These are phyloP conservation scores for Epichloe gansuensis DNA, from an alignment of 2,329 filamentous ascomycete species.

Conservation along the genomic window DNA sequence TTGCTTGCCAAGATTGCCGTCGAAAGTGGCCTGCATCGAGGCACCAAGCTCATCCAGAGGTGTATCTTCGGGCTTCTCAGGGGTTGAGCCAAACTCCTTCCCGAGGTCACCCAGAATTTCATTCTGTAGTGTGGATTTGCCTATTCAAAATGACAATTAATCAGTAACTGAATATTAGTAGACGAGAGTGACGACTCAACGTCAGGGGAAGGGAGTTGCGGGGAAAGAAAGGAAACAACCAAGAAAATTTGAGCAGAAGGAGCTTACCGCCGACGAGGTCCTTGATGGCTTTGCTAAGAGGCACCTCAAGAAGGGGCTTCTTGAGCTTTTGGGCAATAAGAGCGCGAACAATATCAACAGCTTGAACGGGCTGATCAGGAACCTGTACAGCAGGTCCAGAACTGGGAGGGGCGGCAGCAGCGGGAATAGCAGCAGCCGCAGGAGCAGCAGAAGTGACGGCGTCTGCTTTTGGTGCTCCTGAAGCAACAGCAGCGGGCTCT, in stretches of 20 bases:
- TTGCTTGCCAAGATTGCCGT: slow-evolving; percentile 94
- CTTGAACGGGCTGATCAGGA: slow-evolving; percentile 73
- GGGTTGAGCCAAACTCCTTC: slow-evolving; percentile 96
- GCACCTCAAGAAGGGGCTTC: slow-evolving; percentile 79
- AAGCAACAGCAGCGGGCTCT: slow-evolving; percentile 41
- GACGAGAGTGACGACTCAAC: too few species aligned
- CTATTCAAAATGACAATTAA: slow-evolving; percentile 30
- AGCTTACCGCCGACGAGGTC: slow-evolving; percentile 87
- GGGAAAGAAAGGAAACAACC: too few species aligned
- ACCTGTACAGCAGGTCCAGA: slow-evolving; percentile 80
- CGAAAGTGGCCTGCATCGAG: slow-evolving; percentile 96
- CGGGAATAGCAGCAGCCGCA: slow-evolving; percentile 41
- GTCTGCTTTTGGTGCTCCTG: slow-evolving; percentile 35
- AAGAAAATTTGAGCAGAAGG: neutral
- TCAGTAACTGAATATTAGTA: slow-evolving; percentile 3
- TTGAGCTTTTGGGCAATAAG: slow-evolving; percentile 96
- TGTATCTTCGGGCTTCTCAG: slow-evolving; percentile 96
- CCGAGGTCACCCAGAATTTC: slow-evolving; percentile 95
- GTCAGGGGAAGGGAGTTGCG: neutral
- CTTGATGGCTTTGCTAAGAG: slow-evolving; percentile 93
- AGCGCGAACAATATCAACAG: slow-evolving; percentile 77
- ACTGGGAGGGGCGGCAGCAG: slow-evolving; percentile 48
- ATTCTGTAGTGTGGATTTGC: slow-evolving; percentile 96
- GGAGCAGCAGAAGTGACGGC: slow-evolving; percentile 41
- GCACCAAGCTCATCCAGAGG: slow-evolving; percentile 91